phyloP scores from a whole-genome alignment of 805 yeast species.

The Myxozyma sirexii region DNA sequence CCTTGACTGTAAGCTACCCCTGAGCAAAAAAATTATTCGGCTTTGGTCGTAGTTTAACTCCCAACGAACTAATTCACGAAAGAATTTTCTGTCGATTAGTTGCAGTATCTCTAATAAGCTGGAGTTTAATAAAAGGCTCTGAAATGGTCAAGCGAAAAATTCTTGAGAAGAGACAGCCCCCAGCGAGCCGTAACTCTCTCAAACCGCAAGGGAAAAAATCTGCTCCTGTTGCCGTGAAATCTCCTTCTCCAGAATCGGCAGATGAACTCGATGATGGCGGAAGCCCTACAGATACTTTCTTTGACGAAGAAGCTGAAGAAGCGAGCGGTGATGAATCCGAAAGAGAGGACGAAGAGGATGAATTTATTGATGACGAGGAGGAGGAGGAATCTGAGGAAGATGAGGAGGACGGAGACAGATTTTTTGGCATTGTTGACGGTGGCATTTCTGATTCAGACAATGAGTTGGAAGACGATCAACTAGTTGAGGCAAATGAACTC shows the following conservation, averaged over 20 bases:
- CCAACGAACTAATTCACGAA: not conserved
- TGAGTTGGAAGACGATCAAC: constrained; percentile 47
- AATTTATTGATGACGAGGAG: constrained; percentile 15
- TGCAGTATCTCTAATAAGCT: not conserved
- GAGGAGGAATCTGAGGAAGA: constrained; percentile 21
- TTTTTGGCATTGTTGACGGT: constrained; percentile 33
- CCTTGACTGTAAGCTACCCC: not conserved
- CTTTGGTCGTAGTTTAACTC: not conserved
- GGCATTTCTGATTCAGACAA: constrained; percentile 26
- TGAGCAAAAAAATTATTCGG: not conserved
- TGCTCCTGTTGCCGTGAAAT: not conserved
- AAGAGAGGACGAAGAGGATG: constrained; percentile 13
- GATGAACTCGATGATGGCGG: constrained; percentile 38
- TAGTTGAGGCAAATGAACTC: constrained; percentile 50
- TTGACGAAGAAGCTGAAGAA: constrained; percentile 45
- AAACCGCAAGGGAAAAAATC: not conserved
- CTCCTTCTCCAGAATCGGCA: constrained; percentile 36
- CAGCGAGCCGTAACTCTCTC: not conserved
- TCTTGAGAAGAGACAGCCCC: not conserved
- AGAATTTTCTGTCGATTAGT: not conserved
- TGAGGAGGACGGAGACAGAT: constrained; percentile 36
- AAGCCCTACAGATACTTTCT: constrained; percentile 38
- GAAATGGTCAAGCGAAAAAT: constrained; percentile 23
- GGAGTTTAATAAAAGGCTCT: not conserved
- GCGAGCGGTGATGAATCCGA: constrained; percentile 39